These are phyloP conservation scores for Candida rishiriensis DNA, from an alignment of 805 yeast species.

Conservation along the genomic window DNA sequence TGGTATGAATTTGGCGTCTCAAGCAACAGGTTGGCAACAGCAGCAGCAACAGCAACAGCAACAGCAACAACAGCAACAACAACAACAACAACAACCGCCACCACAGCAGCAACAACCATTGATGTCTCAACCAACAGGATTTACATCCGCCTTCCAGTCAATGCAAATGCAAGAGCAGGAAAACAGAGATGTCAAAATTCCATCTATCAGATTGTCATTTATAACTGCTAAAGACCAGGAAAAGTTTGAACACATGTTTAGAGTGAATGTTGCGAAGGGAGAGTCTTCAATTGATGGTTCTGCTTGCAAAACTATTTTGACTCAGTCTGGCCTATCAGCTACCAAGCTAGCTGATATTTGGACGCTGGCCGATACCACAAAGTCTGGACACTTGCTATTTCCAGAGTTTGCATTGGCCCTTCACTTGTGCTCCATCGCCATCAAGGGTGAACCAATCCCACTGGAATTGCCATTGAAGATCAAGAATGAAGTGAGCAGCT, in stretches of 20 bases:
- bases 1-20: conserved; percentile 32
- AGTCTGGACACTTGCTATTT: conserved; percentile 78
- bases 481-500: conserved; percentile 78
- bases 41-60: conserved; percentile 15
- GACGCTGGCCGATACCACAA: conserved; percentile 86
- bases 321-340: conserved; percentile 76
- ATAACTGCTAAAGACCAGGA: conserved; percentile 81
- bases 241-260: conserved; percentile 79
- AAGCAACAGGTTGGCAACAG: conserved; percentile 39
- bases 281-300: conserved; percentile 67
- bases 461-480: conserved; percentile 64
- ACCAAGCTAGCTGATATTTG: conserved; percentile 78
- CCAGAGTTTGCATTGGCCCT: conserved; percentile 94
- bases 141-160: conserved; percentile 28
- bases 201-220: conserved; percentile 75
- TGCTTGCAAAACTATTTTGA: conserved; percentile 71
- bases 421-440: conserved; percentile 74
- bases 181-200: conserved; percentile 60
- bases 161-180: conserved; percentile 27
- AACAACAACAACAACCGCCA: conserved; percentile 10
- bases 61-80: conserved; percentile 14
- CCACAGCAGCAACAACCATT: conserved; percentile 21
- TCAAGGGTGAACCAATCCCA: conserved; percentile 79
- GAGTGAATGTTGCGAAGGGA: conserved; percentile 70
- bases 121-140: conserved; percentile 44